A percentile compares a stretch with the other conserved stretches of the same genome.
phyloP scores from a whole-genome alignment of 352 stramenopile species.

The Phytophthora pistaciae region DNA sequence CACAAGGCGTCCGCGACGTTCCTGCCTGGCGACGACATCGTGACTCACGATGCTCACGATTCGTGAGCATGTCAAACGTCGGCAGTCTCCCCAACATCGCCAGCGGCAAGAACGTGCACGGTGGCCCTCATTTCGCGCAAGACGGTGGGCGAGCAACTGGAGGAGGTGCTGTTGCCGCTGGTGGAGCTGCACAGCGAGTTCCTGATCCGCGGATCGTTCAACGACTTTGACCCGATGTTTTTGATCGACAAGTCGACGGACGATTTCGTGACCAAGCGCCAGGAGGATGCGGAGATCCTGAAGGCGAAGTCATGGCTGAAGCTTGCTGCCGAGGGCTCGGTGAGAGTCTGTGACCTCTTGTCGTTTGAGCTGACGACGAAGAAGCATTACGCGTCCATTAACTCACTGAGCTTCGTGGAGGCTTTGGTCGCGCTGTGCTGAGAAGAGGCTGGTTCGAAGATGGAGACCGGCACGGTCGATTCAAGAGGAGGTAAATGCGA shows the following conservation, averaged over 20 bases:
- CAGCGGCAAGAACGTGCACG: constrained; percentile 86
- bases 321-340: constrained; percentile 24
- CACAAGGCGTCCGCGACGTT: constrained; percentile 58
- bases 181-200: constrained; percentile 88
- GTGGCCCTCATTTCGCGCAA: constrained; percentile 76
- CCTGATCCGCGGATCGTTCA: constrained; percentile 82
- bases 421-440: no score
- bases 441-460: no score
- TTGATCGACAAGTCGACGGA: constrained; percentile 54
- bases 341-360: constrained; percentile 15
- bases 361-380: no score
- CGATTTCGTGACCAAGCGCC: constrained; percentile 46
- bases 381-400: no score
- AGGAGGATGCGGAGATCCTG: constrained; percentile 64
- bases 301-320: constrained; percentile 78
- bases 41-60: no score
- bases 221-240: no score
- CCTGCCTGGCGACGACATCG: constrained; percentile 67
- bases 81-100: constrained; percentile 79
- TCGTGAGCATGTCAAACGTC: constrained; percentile 71
- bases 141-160: constrained; percentile 55
- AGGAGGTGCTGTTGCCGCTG: constrained; percentile 66
- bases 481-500: no score
- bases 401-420: no score
- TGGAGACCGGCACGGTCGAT: no score